Evolutionary conservation across 2,329 filamentous ascomycete species (phyloP).

Genomic region (Phialemoniopsis sp.): DNA sequence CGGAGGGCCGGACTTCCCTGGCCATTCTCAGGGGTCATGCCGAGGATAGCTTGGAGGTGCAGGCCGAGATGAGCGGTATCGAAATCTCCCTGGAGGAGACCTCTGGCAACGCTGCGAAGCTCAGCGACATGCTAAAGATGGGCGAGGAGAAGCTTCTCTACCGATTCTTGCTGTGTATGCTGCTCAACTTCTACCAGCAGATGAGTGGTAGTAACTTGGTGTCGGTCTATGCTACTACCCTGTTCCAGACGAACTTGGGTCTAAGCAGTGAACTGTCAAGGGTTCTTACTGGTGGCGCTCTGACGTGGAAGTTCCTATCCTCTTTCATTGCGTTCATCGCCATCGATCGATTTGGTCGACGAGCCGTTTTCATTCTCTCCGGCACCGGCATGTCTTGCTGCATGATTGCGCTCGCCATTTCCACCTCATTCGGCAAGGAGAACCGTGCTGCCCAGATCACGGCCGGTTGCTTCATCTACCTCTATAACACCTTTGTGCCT

Average conservation of each 20-base stretch:
- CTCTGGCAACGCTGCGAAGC: conserved; percentile 23
- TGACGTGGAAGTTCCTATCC: conserved; percentile 53
- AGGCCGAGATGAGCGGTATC: conserved; percentile 39
- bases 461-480: conserved; percentile 51
- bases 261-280: conserved; percentile 28
- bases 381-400: conserved; percentile 47
- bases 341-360: conserved; percentile 45
- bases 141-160: conserved; percentile 45
- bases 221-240: conserved; percentile 36
- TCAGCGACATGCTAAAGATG: conserved; percentile 40
- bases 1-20: background rate
- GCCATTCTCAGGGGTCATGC: conserved; percentile 15
- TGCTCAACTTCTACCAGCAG: conserved; percentile 46
- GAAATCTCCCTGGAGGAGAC: conserved; percentile 40
- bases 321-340: conserved; percentile 44
- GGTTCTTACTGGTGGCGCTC: conserved; percentile 38
- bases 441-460: conserved; percentile 43
- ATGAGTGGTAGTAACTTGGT: conserved; percentile 43
- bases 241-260: conserved; percentile 34
- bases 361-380: conserved; percentile 45
- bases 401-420: conserved; percentile 48
- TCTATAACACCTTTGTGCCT: conserved; percentile 57
- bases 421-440: conserved; percentile 39
- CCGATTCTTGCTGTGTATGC: conserved; percentile 43
- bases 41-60: conserved; percentile 23